Conservation (phyloP, 2,329 filamentous ascomycete species). For the Cryphonectria naterciae region DNA sequence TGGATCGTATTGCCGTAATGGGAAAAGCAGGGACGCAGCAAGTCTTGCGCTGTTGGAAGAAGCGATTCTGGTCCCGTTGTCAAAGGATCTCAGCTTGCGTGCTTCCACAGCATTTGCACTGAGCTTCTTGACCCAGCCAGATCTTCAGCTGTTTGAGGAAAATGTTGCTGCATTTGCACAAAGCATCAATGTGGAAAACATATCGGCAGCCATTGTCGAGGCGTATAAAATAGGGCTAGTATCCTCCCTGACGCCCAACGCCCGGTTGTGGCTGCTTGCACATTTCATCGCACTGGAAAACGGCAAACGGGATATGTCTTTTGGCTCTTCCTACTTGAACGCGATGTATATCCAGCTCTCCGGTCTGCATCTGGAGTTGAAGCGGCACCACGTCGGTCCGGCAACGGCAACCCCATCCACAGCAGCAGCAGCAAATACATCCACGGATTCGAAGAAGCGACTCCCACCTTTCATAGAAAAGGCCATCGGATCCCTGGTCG, state of each 20-base stretch:
- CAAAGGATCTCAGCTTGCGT: constrained; percentile 26
- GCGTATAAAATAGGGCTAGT: constrained; percentile 38
- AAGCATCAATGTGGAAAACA: constrained; percentile 43
- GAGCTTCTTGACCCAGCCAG: constrained; percentile 43
- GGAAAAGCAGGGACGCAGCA: constrained; percentile 8
- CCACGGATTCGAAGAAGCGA: constrained; percentile 35
- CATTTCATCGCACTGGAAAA: constrained; percentile 66
- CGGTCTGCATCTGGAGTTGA: constrained; percentile 55
- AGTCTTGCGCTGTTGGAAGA: constrained; percentile 26
- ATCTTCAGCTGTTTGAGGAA: constrained; percentile 47
- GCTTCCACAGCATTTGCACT: constrained; percentile 44
- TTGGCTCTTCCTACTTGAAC: constrained; percentile 50
- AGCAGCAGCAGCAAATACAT: constrained; percentile 35
- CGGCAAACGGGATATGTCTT: constrained; percentile 39
- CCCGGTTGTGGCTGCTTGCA: constrained; percentile 66
- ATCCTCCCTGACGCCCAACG: constrained; percentile 40
- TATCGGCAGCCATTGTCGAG: constrained; percentile 49
- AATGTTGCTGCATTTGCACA: constrained; percentile 43
- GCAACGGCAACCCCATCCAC: constrained; percentile 20
- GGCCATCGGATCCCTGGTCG: constrained; percentile 72
- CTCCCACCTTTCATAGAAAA: constrained; percentile 63
- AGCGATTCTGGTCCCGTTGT: constrained; percentile 30
- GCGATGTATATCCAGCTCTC: constrained; percentile 60
- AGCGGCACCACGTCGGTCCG: constrained; percentile 49
- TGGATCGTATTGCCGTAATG: constrained; percentile 27